Percentiles rank a stretch among this genome's conserved stretches.
Conservation (phyloP, 2,329 filamentous ascomycete species). For the Chaetomiaceae sp. region DNA sequence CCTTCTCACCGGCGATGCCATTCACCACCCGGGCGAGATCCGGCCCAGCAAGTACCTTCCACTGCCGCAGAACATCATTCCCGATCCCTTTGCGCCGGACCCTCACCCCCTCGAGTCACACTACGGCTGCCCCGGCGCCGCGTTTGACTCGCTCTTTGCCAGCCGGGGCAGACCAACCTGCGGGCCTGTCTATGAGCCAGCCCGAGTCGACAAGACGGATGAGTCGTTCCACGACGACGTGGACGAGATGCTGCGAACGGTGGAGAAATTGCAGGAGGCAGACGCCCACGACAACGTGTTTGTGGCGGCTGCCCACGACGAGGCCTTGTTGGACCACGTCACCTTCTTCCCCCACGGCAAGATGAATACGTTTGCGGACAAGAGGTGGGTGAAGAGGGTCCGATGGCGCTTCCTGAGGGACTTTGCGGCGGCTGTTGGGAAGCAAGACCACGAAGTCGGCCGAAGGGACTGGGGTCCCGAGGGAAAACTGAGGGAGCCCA, state of each 20-base stretch:
- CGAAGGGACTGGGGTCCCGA: conserved; percentile 4
- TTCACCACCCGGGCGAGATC: conserved; percentile 37
- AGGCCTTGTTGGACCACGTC: conserved; percentile 36
- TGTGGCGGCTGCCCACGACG: conserved; percentile 45
- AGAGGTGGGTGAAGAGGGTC: conserved; percentile 41
- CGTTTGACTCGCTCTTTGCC: conserved; percentile 37
- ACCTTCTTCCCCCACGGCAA: conserved; percentile 44
- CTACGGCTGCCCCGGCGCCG: conserved; percentile 35
- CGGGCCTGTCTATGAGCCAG: conserved; percentile 31
- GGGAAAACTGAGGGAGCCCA: neutral
- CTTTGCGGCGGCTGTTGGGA: conserved; percentile 39
- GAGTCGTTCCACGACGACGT: conserved; percentile 26
- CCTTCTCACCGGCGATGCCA: conserved; percentile 40
- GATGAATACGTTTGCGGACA: conserved; percentile 42
- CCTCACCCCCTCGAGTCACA: conserved; percentile 11
- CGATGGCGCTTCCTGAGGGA: conserved; percentile 49
- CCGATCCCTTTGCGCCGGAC: conserved; percentile 34
- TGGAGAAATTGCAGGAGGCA: conserved; percentile 41
- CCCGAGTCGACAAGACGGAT: conserved; percentile 8
- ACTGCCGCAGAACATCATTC: conserved; percentile 34
- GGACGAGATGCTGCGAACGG: conserved; percentile 34
- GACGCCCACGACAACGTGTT: conserved; percentile 42
- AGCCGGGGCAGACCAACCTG: conserved; percentile 24
- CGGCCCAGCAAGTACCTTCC: conserved; percentile 33
- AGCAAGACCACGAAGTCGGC: conserved; percentile 25